Evolutionary conservation across 2,329 filamentous ascomycete genomes (phyloP).

Genomic region (Elsinoe ampelina): DNA sequence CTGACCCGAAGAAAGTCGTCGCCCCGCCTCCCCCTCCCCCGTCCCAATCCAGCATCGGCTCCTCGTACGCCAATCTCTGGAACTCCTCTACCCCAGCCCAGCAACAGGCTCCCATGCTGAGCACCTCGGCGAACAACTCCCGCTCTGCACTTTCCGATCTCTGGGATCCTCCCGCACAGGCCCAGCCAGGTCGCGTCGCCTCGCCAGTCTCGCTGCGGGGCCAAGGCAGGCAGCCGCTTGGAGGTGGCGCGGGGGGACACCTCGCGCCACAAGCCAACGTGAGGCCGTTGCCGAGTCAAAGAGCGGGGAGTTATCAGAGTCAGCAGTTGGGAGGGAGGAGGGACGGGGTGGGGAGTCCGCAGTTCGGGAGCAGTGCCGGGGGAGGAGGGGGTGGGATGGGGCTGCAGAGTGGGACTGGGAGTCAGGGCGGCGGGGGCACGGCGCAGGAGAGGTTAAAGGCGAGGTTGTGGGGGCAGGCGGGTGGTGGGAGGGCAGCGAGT

Average conservation of each 20-base stretch:
- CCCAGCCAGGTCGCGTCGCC: constrained; percentile 31
- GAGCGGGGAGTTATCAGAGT: constrained; percentile 65
- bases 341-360: constrained; percentile 29
- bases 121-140: constrained; percentile 24
- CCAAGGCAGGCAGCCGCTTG: constrained; percentile 24
- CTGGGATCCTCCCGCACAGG: constrained; percentile 42
- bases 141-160: constrained; percentile 46
- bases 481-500: constrained; percentile 8
- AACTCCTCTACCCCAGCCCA: constrained; percentile 36
- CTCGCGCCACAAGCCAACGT: constrained; percentile 35
- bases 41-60: constrained; percentile 45
- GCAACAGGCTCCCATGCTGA: constrained; percentile 26
- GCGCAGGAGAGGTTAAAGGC: constrained; percentile 79
- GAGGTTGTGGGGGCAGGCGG: constrained; percentile 50
- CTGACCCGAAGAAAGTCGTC: constrained; percentile 68
- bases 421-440: constrained; percentile 39
- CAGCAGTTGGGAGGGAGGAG: constrained; percentile 27
- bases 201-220: constrained; percentile 20
- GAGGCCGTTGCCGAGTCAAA: constrained; percentile 61
- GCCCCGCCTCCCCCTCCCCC: constrained; percentile 40
- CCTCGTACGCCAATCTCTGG: constrained; percentile 11
- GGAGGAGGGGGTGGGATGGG: neutral
- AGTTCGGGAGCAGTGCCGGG: neutral
- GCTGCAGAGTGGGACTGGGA: constrained; percentile 31
- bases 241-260: constrained; percentile 22